phyloP scores from a whole-genome alignment of 176 grass and related monocot species.

The Raddia guianensis region DNA sequence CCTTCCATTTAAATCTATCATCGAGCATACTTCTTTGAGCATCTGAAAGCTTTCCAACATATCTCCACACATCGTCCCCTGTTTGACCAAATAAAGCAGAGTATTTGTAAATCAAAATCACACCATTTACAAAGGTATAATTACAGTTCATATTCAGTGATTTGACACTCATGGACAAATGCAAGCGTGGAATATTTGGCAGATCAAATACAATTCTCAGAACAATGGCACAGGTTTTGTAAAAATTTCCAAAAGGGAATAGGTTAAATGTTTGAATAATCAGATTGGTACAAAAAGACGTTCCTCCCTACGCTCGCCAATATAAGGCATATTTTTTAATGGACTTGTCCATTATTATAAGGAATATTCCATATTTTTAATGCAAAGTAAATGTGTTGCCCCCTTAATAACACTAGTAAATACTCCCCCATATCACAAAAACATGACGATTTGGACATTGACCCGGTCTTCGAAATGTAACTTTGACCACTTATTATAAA shows the following conservation, averaged over 20 bases:
- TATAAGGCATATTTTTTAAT: too few species aligned
- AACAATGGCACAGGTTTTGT: neutral
- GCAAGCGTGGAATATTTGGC: neutral
- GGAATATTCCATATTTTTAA: too few species aligned
- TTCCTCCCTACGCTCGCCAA: too few species aligned
- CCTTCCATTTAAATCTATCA: constrained; percentile 99
- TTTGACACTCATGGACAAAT: neutral
- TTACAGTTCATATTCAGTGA: neutral
- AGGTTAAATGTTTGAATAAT: neutral
- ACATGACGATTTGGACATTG: too few species aligned
- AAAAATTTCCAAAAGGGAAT: neutral
- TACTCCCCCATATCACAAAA: too few species aligned
- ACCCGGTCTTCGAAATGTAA: too few species aligned
- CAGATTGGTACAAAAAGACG: neutral
- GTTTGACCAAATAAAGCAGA: constrained; percentile 32
- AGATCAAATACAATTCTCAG: neutral
- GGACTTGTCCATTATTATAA: too few species aligned
- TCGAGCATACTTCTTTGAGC: constrained; percentile 99
- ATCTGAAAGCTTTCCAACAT: constrained; percentile 98
- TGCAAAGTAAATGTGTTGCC: too few species aligned
- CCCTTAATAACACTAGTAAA: too few species aligned
- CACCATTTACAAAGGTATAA: neutral
- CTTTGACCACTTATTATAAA: too few species aligned
- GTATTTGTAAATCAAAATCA: constrained; percentile 24
- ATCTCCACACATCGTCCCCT: constrained; percentile 98